Evolutionary conservation across 176 grass and related monocot species (phyloP).

Genomic region (Ananas comosus): DNA sequence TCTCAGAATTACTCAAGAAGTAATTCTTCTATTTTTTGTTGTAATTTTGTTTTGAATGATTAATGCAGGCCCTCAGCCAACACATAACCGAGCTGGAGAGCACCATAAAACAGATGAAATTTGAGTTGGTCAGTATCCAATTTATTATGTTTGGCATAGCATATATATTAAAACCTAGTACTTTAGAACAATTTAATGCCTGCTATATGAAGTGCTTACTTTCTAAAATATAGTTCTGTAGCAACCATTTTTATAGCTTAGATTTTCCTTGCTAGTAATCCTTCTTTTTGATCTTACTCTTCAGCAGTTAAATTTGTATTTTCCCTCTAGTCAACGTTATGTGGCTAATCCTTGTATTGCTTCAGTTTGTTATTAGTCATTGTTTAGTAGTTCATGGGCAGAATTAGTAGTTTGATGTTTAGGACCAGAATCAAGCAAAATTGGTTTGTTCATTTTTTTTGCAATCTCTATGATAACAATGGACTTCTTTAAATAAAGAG

Average conservation of each 20-base stretch:
- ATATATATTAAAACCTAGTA: not conserved
- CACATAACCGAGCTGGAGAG: constrained; percentile 71
- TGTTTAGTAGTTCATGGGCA: too few species aligned
- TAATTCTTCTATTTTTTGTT: not conserved
- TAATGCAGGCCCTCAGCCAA: constrained; percentile 78
- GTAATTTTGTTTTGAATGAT: constrained; percentile 1
- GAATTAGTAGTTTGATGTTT: too few species aligned
- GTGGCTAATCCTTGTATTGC: too few species aligned
- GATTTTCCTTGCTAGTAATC: too few species aligned
- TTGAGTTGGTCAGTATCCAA: constrained; percentile 59
- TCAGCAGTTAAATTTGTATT: not conserved
- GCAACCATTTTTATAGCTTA: too few species aligned
- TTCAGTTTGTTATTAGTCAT: too few species aligned
- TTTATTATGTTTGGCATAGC: constrained; percentile 11
- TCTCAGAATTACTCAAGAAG: not conserved
- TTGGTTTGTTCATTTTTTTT: too few species aligned
- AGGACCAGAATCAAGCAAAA: too few species aligned
- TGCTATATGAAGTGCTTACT: not conserved
- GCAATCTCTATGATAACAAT: too few species aligned
- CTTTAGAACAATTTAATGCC: too few species aligned
- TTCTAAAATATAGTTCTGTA: too few species aligned
- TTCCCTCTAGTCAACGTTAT: not conserved
- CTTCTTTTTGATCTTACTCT: not conserved
- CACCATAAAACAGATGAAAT: constrained; percentile 68
- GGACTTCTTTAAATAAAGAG: too few species aligned